These are phyloP conservation scores for Exophiala lecanii-corni DNA, from an alignment of 2,329 filamentous ascomycete genomes.

Conservation along the genomic window DNA sequence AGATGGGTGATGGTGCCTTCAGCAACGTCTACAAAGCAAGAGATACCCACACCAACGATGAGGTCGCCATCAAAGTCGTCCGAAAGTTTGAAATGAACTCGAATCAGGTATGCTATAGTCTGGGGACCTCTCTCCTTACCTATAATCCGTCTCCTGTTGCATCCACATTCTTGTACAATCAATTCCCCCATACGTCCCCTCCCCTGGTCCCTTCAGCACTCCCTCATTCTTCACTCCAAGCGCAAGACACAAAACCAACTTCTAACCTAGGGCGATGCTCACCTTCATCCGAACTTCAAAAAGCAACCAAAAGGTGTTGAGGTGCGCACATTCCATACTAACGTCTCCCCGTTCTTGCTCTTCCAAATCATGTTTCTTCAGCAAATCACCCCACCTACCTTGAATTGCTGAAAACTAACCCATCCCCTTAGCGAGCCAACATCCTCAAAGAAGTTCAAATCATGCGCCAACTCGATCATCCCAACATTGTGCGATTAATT, in stretches of 20 bases:
- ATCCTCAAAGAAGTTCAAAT: slow-evolving; percentile 98
- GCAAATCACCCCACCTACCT: too few species aligned
- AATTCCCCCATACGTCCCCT: too few species aligned
- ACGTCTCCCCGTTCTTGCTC: slow-evolving; percentile 24
- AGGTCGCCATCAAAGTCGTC: slow-evolving; percentile 97
- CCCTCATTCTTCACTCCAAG: slow-evolving; percentile 26
- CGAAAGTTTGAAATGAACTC: slow-evolving; percentile 99
- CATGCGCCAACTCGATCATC: slow-evolving; percentile 94
- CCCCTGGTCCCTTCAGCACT: neutral
- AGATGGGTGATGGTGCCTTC: slow-evolving; percentile 99
- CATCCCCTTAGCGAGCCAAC: slow-evolving; percentile 69
- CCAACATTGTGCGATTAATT: slow-evolving; percentile 89
- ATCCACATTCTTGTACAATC: too few species aligned
- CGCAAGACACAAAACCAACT: slow-evolving; percentile 47
- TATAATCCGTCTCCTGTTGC: too few species aligned
- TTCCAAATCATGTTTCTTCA: too few species aligned
- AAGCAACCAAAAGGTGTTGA: slow-evolving; percentile 93
- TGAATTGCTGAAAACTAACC: too few species aligned
- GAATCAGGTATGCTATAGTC: slow-evolving; percentile 73
- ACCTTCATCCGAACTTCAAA: slow-evolving; percentile 94
- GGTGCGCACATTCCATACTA: slow-evolving; percentile 62
- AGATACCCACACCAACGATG: slow-evolving; percentile 62
- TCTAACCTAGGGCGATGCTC: slow-evolving; percentile 72
- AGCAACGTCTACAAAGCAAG: slow-evolving; percentile 94
- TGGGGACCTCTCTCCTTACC: too few species aligned